phyloP scores from a whole-genome alignment of 192 early-diverging fungal genomes.

The Martensiomyces pterosporus region DNA sequence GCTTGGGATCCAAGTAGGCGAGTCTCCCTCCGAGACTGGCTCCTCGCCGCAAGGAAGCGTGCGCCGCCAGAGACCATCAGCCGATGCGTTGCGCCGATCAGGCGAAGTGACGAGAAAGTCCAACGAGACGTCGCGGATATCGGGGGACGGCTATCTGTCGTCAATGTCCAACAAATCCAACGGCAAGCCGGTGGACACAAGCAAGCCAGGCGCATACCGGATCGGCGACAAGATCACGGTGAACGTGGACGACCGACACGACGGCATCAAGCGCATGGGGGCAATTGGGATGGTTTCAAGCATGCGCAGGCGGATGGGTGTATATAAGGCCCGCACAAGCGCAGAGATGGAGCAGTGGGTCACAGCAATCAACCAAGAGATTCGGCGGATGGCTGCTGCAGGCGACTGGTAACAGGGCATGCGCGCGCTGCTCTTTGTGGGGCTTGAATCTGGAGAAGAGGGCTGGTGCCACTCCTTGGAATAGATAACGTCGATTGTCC shows the following conservation, averaged over 20 bases:
- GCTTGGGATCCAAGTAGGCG: no score
- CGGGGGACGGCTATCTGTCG: slow-evolving; percentile 22
- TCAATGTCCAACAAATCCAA: slow-evolving; percentile 25
- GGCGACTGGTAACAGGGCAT: slow-evolving; percentile 43
- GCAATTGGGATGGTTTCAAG: slow-evolving; percentile 23
- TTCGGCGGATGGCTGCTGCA: slow-evolving; percentile 38
- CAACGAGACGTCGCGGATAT: slow-evolving; percentile 8
- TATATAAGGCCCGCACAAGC: slow-evolving; percentile 44
- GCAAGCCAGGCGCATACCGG: slow-evolving; percentile 31
- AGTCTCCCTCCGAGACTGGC: no score
- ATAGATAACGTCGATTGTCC: no score
- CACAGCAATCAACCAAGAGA: slow-evolving; percentile 50
- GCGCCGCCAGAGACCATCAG: slow-evolving; percentile 5
- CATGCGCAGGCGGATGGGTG: slow-evolving; percentile 31
- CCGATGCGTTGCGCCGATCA: slow-evolving; percentile 9
- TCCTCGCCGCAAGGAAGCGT: not conserved
- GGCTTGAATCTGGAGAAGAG: no score
- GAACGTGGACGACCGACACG: slow-evolving; percentile 20
- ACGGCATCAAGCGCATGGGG: slow-evolving; percentile 11
- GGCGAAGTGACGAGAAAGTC: slow-evolving; percentile 9
- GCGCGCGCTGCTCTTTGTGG: no score
- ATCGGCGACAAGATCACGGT: slow-evolving; percentile 21
- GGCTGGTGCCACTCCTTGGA: no score
- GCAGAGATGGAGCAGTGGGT: slow-evolving; percentile 54
- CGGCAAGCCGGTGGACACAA: slow-evolving; percentile 6